Evolutionary conservation across 1,284 basidiomycete genomes (phyloP).

Genomic region (Malassezia obtusa): DNA sequence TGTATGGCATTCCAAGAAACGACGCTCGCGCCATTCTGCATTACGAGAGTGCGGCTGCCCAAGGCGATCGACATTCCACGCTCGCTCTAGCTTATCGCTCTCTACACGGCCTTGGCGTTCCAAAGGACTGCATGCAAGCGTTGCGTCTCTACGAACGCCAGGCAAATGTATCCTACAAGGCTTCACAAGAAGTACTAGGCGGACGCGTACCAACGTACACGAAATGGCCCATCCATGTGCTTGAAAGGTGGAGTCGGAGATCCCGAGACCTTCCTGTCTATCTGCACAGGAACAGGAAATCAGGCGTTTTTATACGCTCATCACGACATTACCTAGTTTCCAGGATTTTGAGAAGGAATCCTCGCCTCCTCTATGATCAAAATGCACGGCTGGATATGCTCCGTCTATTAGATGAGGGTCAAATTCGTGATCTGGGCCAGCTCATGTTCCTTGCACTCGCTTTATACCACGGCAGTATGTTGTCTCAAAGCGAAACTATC

Average conservation of each 20-base stretch:
- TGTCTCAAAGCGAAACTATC: constrained; percentile 29
- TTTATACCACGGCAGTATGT: constrained; percentile 42
- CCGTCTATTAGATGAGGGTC: constrained; percentile 52
- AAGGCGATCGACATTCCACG: constrained; percentile 73
- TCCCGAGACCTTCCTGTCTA: background rate
- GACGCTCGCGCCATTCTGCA: constrained; percentile 61
- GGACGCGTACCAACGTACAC: constrained; percentile 75
- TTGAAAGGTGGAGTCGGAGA: background rate
- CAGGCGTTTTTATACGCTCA: background rate
- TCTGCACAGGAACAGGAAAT: background rate
- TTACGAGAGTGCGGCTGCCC: constrained; percentile 83
- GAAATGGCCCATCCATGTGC: constrained; percentile 57
- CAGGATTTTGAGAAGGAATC: background rate
- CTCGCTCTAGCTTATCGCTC: constrained; percentile 91
- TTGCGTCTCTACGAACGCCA: constrained; percentile 29
- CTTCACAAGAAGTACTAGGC: constrained; percentile 59
- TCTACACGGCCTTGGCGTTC: constrained; percentile 76
- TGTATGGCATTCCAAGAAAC: background rate
- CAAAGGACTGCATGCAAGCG: constrained; percentile 56
- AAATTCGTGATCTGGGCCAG: constrained; percentile 24
- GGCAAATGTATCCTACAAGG: background rate
- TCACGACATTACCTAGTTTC: too few relatives aligned
- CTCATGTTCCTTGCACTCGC: constrained; percentile 30
- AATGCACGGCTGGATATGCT: constrained; percentile 62
- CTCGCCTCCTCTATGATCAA: constrained; percentile 22